Evolutionary conservation across 345 rosid species (phyloP).

Genomic region (Moricandia arvensis): DNA sequence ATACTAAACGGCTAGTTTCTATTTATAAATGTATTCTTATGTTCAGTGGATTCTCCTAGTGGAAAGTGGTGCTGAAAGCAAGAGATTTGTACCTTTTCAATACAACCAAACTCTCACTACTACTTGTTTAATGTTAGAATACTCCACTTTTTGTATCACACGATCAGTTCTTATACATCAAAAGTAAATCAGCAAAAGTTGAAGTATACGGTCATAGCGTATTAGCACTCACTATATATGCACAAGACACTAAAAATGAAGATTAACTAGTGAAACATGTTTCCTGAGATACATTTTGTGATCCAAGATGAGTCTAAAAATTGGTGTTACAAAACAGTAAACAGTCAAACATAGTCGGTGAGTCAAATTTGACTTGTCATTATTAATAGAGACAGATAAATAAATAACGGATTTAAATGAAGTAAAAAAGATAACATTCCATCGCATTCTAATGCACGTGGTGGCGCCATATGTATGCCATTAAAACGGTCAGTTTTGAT

Average conservation of each 20-base stretch:
- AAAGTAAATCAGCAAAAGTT: neutral
- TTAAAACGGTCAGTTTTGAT: constrained; percentile 39
- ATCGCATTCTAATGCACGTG: constrained; percentile 24
- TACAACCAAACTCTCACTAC: neutral
- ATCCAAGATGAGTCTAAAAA: neutral
- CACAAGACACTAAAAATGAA: neutral
- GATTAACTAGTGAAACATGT: neutral
- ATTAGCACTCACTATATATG: neutral
- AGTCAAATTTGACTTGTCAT: constrained; percentile 16
- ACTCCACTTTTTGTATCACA: constrained; percentile 6
- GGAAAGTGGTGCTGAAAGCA: constrained; percentile 36
- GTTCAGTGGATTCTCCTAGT: constrained; percentile 24
- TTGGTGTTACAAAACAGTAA: neutral
- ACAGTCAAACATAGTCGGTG: constrained; percentile 18
- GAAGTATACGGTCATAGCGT: neutral
- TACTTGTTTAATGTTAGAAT: neutral
- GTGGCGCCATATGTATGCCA: constrained; percentile 28
- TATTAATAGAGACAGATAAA: neutral
- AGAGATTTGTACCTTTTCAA: constrained; percentile 30
- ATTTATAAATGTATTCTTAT: neutral
- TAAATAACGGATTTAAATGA: constrained; percentile 6
- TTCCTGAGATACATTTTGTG: neutral
- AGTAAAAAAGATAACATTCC: constrained; percentile 7
- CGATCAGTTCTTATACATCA: neutral
- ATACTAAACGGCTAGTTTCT: constrained; percentile 32